Evolutionary conservation across 306 rosid species (phyloP).

Genomic region (Castanopsis chinensis): DNA sequence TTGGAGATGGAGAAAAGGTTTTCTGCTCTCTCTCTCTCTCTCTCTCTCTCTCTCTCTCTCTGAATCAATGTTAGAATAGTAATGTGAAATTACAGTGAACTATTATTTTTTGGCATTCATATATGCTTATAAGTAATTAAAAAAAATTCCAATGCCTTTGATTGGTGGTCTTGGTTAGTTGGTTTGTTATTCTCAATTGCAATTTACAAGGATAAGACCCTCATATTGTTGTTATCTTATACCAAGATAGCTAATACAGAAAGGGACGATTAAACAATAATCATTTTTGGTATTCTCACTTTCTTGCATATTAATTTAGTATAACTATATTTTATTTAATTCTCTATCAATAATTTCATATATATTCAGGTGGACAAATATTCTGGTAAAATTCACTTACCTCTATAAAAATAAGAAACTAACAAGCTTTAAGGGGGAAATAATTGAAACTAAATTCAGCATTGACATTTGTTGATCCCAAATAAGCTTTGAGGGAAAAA

Average conservation of each 20-base stretch:
- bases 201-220: not conserved
- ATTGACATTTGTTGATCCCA: not conserved
- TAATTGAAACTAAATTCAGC: not conserved
- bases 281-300: not conserved
- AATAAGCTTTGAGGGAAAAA: not conserved
- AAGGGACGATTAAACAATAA: not conserved
- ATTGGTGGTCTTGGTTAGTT: not conserved
- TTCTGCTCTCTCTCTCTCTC: not conserved
- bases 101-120: no score
- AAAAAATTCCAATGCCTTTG: not conserved
- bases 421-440: not conserved
- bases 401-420: not conserved
- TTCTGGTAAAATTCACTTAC: not conserved
- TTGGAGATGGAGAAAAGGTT: slow-evolving; percentile 80
- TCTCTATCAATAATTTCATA: not conserved
- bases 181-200: not conserved
- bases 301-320: not conserved
- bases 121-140: not conserved
- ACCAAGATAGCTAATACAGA: not conserved
- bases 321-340: not conserved
- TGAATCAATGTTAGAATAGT: not conserved
- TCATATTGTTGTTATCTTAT: not conserved
- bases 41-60: not conserved
- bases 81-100: not conserved
- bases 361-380: not conserved